Conservation (phyloP, 2,329 filamentous ascomycete species). For the Trichoderma sp. region DNA sequence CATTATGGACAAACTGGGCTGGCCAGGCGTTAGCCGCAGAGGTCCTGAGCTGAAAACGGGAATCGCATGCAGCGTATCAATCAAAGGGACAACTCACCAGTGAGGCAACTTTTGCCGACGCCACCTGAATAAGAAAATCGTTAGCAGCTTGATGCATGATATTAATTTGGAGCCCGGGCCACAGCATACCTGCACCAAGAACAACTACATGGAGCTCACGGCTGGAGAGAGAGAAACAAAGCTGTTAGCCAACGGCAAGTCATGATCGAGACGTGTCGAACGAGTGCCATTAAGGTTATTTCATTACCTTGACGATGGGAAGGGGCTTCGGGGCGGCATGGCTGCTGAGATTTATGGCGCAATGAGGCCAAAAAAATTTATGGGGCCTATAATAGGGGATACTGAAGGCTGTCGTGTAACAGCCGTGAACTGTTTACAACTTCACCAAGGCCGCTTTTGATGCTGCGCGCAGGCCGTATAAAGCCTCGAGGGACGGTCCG, state of each 20-base stretch:
- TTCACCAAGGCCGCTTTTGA: background rate
- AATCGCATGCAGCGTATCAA: conserved; percentile 26
- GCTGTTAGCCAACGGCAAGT: background rate
- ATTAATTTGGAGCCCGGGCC: background rate
- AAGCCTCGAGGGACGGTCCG: conserved; percentile 13
- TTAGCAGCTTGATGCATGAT: conserved; percentile 33
- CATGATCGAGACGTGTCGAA: background rate
- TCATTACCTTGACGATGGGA: conserved; percentile 37
- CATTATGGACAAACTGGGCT: conserved; percentile 93
- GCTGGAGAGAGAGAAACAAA: conserved; percentile 45
- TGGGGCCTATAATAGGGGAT: background rate
- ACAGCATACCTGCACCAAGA: conserved; percentile 70
- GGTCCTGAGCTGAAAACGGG: background rate
- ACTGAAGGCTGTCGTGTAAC: conserved; percentile 9
- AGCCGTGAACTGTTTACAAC: background rate
- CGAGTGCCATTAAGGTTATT: background rate
- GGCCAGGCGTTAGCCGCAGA: conserved; percentile 33
- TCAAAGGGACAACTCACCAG: conserved; percentile 61
- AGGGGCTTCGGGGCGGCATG: conserved; percentile 39
- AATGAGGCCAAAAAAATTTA: background rate
- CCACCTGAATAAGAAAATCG: conserved; percentile 70
- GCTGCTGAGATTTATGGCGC: conserved; percentile 23
- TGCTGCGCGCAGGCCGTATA: conserved; percentile 3
- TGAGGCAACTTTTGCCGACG: conserved; percentile 90
- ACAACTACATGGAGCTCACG: conserved; percentile 84